phyloP scores from a whole-genome alignment of 2,329 filamentous ascomycete genomes.

The Fusarium protoensiforme region DNA sequence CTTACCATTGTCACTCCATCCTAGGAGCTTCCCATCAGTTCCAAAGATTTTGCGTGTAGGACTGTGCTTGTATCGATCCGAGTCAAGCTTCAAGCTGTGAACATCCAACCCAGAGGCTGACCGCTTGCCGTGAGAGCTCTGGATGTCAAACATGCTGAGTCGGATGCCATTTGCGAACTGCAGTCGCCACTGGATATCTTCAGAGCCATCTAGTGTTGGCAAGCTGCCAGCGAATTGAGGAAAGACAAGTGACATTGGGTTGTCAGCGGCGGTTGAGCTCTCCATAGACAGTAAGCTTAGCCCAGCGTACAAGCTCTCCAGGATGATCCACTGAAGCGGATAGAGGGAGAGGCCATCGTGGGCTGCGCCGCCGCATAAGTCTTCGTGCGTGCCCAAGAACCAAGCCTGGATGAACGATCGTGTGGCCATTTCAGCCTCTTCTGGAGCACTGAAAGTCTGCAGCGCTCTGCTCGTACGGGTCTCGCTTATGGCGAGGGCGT shows the following conservation, averaged over 20 bases:
- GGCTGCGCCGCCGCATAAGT: slow-evolving; percentile 33
- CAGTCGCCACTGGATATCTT: slow-evolving; percentile 41
- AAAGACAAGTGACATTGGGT: slow-evolving; percentile 31
- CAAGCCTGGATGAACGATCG: slow-evolving; percentile 37
- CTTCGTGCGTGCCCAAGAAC: slow-evolving; percentile 39
- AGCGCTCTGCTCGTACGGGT: slow-evolving; percentile 18
- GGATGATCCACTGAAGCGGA: slow-evolving; percentile 38
- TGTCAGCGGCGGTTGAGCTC: slow-evolving; percentile 5
- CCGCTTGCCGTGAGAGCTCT: slow-evolving; percentile 25
- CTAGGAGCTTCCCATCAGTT: slow-evolving; percentile 14
- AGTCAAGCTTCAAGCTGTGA: slow-evolving; percentile 32
- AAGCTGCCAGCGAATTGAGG: slow-evolving; percentile 39
- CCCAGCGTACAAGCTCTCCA: slow-evolving; percentile 34
- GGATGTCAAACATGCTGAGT: slow-evolving; percentile 41
- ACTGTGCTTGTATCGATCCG: slow-evolving; percentile 26
- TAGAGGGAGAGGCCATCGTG: slow-evolving; percentile 38
- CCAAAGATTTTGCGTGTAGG: slow-evolving; percentile 32
- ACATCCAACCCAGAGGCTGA: slow-evolving; percentile 5
- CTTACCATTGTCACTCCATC: slow-evolving; percentile 32
- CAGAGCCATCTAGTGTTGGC: slow-evolving; percentile 34
- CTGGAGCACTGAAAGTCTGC: slow-evolving; percentile 8
- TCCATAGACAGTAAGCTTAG: slow-evolving; percentile 7
- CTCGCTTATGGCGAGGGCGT: slow-evolving; percentile 39
- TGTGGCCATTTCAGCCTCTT: slow-evolving; percentile 11
- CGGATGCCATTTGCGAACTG: slow-evolving; percentile 32